Evolutionary conservation across 2,329 filamentous ascomycete genomes (phyloP), one percentile per base, ranked within the genome.

Genomic region (Orbilia oligospora): DNA sequence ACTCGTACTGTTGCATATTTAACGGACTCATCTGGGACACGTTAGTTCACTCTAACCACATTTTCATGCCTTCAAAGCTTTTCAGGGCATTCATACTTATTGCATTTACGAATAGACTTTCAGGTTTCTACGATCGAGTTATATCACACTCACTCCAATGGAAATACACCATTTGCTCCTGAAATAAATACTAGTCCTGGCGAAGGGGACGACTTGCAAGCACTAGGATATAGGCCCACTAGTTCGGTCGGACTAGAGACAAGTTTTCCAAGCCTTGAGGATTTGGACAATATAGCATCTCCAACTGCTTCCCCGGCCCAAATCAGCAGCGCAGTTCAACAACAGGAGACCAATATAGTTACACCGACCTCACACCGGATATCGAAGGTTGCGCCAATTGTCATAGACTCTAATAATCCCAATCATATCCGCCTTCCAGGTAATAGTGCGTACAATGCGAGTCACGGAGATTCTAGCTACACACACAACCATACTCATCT

Each of bases 1-100:
- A 77, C 67, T 27, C 67, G 73, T 9, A 71, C 53, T 24, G 49
- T 71, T 16, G 41, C 73, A 6, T 71, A 71, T 24, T 30, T 67
- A 18, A 77, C 73, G 14, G 61, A 55, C 14, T 56, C 58, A 9
- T 30, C 61, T 16, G 67, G 53, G 14, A 51, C 66, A 61, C 61
- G 72, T 77, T 71, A 77, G 72, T 77, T 16, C 0, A 56, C 36
- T 38, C 36, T 14, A 5, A 14, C 36, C 36, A 14, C 10, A 14
- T 5, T 9, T 38, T 38, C 3, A 9, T 3, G 12, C n/a, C n/a
- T n/a, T 38, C 36, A 14, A 10, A 2, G 2, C 8, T 14, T 38
- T 38, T 38, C 8, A 38, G 8, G 36, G 10, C 12, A 9, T 9
- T 5, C 36, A 38, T 9, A 38, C 36, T 38, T 4, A 38, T 10